These are phyloP conservation scores for Annona squamosa DNA, from an alignment of 164 flowering plant genomes.

Conservation along the genomic window DNA sequence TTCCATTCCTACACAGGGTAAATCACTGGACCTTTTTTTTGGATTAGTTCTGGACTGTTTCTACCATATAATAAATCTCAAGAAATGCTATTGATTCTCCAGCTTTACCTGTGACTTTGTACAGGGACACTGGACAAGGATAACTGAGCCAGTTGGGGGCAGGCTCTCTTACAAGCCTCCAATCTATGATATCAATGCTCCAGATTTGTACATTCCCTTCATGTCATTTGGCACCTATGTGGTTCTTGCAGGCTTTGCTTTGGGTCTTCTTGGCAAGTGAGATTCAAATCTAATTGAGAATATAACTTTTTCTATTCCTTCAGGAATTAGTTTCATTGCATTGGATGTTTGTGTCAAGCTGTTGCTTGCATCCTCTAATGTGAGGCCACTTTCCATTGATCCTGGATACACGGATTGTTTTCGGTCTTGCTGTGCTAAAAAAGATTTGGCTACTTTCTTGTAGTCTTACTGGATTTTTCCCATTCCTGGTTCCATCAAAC, in stretches of 20 bases:
- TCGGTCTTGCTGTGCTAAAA: neutral
- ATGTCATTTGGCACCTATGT: slow-evolving; percentile 62
- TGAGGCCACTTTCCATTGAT: neutral
- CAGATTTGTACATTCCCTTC: slow-evolving; percentile 54
- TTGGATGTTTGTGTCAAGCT: neutral
- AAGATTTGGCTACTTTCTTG: too few species aligned
- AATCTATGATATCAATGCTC: slow-evolving; percentile 58
- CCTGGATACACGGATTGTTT: neutral
- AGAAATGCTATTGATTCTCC: neutral
- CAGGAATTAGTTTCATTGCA: neutral
- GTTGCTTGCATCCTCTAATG: too few species aligned
- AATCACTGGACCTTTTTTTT: neutral
- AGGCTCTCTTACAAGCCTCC: slow-evolving; percentile 59
- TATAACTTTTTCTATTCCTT: neutral
- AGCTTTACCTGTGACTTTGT: neutral
- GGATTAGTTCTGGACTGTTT: neutral
- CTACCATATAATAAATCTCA: neutral
- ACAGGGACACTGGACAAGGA: slow-evolving; percentile 62
- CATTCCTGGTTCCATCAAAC: neutral
- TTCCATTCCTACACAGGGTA: slow-evolving; percentile 77
- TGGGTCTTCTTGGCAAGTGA: slow-evolving; percentile 57
- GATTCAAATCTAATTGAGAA: slow-evolving; percentile 1
- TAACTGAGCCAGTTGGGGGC: slow-evolving; percentile 55
- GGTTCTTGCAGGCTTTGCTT: slow-evolving; percentile 41
- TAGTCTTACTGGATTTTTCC: neutral